Conservation (phyloP, 305 asterid species). For the Fraxinus floribunda region DNA sequence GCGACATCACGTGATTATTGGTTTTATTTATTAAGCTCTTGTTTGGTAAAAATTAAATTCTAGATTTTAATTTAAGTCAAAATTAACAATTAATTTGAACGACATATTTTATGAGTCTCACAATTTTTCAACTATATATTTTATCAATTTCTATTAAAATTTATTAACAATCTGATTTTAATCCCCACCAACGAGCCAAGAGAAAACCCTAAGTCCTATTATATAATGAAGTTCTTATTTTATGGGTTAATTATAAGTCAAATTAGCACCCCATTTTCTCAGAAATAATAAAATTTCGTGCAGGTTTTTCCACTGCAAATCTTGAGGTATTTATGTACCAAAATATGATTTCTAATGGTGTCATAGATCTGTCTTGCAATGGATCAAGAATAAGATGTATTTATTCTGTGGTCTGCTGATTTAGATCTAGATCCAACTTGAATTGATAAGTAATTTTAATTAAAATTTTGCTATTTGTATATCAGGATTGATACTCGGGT, state of each 20-base stretch:
- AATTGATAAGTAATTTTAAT: not conserved
- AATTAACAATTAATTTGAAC: no score
- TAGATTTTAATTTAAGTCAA: no score
- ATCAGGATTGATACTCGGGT: not conserved
- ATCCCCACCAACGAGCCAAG: not conserved
- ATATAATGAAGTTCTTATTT: not conserved
- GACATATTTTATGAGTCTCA: not conserved
- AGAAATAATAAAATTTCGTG: slow-evolving; percentile 10
- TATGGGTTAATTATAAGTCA: slow-evolving; percentile 27
- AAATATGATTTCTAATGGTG: slow-evolving; percentile 30
- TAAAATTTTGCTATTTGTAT: not conserved
- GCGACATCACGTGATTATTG: slow-evolving; percentile 74
- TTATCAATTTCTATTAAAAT: no score
- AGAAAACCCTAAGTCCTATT: no score
- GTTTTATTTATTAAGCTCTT: slow-evolving; percentile 6
- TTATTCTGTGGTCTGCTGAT: slow-evolving; percentile 24
- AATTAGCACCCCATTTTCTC: not conserved
- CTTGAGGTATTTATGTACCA: not conserved
- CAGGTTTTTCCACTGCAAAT: slow-evolving; percentile 24
- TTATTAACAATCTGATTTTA: no score
- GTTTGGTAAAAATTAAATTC: not conserved
- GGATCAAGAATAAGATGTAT: slow-evolving; percentile 21
- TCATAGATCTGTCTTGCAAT: slow-evolving; percentile 47
- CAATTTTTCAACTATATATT: not conserved
- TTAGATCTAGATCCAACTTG: slow-evolving; percentile 57